Evolutionary conservation across 768 basidiomycete genomes (phyloP).

Genomic region (Hemileccinum impolitum): DNA sequence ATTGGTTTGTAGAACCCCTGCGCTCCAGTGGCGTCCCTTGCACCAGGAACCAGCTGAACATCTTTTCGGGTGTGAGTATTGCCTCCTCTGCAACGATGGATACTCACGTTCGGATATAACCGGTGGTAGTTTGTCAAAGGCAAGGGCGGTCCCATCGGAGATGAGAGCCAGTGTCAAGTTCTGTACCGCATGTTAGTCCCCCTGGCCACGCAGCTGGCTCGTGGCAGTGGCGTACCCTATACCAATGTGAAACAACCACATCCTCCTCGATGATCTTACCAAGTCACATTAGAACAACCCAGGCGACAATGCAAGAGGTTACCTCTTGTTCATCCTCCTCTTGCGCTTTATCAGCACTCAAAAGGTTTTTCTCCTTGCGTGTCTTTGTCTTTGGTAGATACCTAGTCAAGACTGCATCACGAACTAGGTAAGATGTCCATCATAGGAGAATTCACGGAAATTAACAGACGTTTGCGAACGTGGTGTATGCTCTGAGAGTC

Average conservation of each 20-base stretch:
- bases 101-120: constrained; percentile 61
- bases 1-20: constrained; percentile 82
- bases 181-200: constrained; percentile 34
- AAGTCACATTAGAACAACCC: constrained; percentile 8
- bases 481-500: constrained; percentile 60
- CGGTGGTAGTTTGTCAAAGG: constrained; percentile 53
- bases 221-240: constrained; percentile 45
- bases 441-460: neutral
- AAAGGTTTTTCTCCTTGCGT: constrained; percentile 81
- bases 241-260: constrained; percentile 81
- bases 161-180: constrained; percentile 88
- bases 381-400: constrained; percentile 70
- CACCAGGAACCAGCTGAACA: constrained; percentile 54
- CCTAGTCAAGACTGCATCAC: constrained; percentile 71
- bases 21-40: constrained; percentile 62
- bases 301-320: constrained; percentile 8
- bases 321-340: constrained; percentile 49
- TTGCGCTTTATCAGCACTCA: constrained; percentile 43
- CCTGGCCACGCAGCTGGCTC: neutral
- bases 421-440: constrained; percentile 3
- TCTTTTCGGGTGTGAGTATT: constrained; percentile 41
- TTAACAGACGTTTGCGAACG: constrained; percentile 64
- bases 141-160: constrained; percentile 60
- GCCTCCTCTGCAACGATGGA: neutral
- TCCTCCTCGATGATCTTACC: constrained; percentile 41